phyloP scores from a whole-genome alignment of 164 flowering plant genomes.

The Taxillus chinensis region DNA sequence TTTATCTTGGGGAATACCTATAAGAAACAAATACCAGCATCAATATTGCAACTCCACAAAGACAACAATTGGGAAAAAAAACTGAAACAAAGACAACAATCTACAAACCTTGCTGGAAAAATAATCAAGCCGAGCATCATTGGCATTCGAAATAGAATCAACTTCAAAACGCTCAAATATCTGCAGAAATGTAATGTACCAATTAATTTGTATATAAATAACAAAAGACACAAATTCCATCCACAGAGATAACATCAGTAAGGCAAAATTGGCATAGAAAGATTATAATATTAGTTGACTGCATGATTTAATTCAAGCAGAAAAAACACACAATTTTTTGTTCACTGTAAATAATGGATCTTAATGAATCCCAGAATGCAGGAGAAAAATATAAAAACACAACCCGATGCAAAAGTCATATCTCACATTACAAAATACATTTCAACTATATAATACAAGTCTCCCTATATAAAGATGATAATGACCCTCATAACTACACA shows the following conservation, averaged over 20 bases:
- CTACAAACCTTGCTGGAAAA: conserved; percentile 59
- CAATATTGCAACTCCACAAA: background rate
- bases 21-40: conserved; percentile 11
- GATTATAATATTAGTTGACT: background rate
- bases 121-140: conserved; percentile 77
- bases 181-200: conserved; percentile 24
- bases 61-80: background rate
- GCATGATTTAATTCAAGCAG: background rate
- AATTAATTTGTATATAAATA: background rate
- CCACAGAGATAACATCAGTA: background rate
- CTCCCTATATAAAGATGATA: too few species aligned
- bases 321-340: background rate
- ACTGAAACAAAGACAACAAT: background rate
- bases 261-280: background rate
- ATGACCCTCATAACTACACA: too few species aligned
- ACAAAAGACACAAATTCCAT: background rate
- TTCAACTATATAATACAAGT: too few species aligned
- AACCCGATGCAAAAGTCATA: too few species aligned
- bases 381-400: too few species aligned
- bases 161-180: conserved; percentile 66
- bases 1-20: conserved; percentile 91
- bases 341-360: too few species aligned
- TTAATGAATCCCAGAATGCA: too few species aligned
- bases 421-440: too few species aligned
- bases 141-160: conserved; percentile 44